phyloP scores from a whole-genome alignment of 352 stramenopile species.

The Lagenidium sp. region DNA sequence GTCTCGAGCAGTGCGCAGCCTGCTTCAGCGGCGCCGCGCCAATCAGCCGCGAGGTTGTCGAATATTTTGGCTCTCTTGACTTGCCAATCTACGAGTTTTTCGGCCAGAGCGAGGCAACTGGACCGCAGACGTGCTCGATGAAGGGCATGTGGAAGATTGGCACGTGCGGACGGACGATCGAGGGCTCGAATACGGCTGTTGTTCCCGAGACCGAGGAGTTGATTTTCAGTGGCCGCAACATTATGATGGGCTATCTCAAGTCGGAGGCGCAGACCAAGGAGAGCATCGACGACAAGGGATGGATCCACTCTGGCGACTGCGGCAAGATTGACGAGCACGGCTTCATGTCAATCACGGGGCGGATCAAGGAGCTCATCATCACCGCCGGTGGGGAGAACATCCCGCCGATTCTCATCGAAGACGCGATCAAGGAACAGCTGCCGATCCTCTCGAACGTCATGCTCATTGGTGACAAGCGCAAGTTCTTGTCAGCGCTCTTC shows the following conservation, averaged over 20 bases:
- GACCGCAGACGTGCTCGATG: slow-evolving; percentile 76
- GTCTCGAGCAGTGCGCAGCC: slow-evolving; percentile 82
- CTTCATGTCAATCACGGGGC: slow-evolving; percentile 94
- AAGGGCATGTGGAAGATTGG: slow-evolving; percentile 84
- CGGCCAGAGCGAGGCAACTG: slow-evolving; percentile 89
- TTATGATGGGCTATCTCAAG: slow-evolving; percentile 88
- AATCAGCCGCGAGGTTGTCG: slow-evolving; percentile 89
- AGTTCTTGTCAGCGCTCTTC: slow-evolving; percentile 88
- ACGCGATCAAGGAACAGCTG: slow-evolving; percentile 87
- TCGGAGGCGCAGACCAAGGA: slow-evolving; percentile 71
- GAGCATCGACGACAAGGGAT: slow-evolving; percentile 90
- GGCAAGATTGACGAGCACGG: slow-evolving; percentile 85
- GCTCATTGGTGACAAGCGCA: slow-evolving; percentile 90
- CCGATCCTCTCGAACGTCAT: slow-evolving; percentile 87
- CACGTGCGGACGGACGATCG: slow-evolving; percentile 72
- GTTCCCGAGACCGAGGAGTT: slow-evolving; percentile 58
- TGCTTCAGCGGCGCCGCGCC: slow-evolving; percentile 83
- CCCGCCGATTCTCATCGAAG: slow-evolving; percentile 87
- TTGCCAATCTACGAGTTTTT: slow-evolving; percentile 93
- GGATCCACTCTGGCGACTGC: slow-evolving; percentile 91
- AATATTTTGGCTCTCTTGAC: slow-evolving; percentile 94
- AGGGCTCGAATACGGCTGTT: slow-evolving; percentile 50
- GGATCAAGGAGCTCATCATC: slow-evolving; percentile 95
- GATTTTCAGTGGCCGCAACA: slow-evolving; percentile 74
- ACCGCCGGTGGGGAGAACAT: slow-evolving; percentile 96